Percentiles rank a stretch among this genome's conserved stretches.
Evolutionary conservation across 371 early-diverging fungal genomes (phyloP).

Genomic region (Saksenaea oblongispora): DNA sequence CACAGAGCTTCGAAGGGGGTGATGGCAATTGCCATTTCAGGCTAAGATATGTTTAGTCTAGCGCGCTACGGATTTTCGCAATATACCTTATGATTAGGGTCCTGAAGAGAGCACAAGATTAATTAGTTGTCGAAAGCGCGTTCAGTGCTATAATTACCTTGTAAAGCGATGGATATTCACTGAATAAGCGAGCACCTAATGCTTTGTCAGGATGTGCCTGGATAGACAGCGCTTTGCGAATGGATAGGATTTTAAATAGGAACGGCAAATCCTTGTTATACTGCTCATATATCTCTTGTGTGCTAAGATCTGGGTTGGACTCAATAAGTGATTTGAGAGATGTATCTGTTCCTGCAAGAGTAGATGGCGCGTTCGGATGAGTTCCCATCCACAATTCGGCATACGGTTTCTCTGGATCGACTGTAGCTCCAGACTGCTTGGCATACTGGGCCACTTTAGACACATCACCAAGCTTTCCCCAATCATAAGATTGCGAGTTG

Average conservation of each 20-base stretch:
- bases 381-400: conserved; percentile 99
- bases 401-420: conserved; percentile 77
- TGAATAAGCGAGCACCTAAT: conserved; percentile 76
- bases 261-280: conserved; percentile 89
- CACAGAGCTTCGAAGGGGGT: conserved; percentile 95
- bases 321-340: conserved; percentile 60
- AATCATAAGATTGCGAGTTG: conserved; percentile 87
- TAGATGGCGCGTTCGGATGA: conserved; percentile 91
- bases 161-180: conserved; percentile 78
- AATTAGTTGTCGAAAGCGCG: background rate
- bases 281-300: conserved; percentile 47
- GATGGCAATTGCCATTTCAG: conserved; percentile 97
- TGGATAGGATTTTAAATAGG: conserved; percentile 95
- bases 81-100: conserved; percentile 56
- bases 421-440: conserved; percentile 47
- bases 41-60: conserved; percentile 52
- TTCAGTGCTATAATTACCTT: conserved; percentile 46
- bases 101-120: conserved; percentile 14
- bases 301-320: conserved; percentile 51
- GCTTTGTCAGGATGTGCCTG: conserved; percentile 97
- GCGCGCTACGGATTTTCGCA: background rate
- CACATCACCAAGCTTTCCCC: conserved; percentile 89
- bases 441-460: conserved; percentile 89
- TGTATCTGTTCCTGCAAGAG: conserved; percentile 38
- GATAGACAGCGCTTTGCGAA: conserved; percentile 93